Conservation (phyloP, 2,329 filamentous ascomycete species). For the Colletotrichum abscissum region DNA sequence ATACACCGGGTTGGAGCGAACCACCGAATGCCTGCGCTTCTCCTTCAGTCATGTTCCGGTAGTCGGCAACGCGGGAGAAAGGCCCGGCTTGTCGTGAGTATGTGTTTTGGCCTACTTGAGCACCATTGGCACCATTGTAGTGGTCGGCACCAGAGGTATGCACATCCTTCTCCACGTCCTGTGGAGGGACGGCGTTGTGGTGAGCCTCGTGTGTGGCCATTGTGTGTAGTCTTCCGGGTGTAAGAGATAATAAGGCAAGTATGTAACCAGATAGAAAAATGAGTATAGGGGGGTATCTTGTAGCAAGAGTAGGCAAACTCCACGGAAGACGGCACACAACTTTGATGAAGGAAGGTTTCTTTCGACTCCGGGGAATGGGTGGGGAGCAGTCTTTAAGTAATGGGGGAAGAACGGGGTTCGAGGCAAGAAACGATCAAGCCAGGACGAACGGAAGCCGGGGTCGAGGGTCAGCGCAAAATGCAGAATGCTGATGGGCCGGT, state of each 20-base stretch:
- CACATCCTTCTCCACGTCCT: constrained; percentile 34
- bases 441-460: constrained; percentile 24
- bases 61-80: constrained; percentile 32
- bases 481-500: constrained; percentile 24
- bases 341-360: background rate
- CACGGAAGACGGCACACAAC: constrained; percentile 23
- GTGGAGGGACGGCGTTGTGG: constrained; percentile 19
- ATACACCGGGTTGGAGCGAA: constrained; percentile 77
- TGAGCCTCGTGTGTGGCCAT: constrained; percentile 33
- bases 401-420: constrained; percentile 5
- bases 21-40: constrained; percentile 70
- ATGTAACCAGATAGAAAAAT: background rate
- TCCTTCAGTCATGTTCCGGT: constrained; percentile 33
- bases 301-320: constrained; percentile 14
- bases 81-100: constrained; percentile 27
- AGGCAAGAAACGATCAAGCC: constrained; percentile 13
- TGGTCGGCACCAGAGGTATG: constrained; percentile 31
- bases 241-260: background rate
- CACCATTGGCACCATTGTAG: constrained; percentile 24
- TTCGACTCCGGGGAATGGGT: constrained; percentile 5
- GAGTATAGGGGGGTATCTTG: constrained; percentile 6
- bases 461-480: constrained; percentile 28
- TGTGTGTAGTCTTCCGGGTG: constrained; percentile 23
- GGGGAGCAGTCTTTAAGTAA: constrained; percentile 32
- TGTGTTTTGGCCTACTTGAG: constrained; percentile 17